These are phyloP conservation scores for Aquilaria sinensis DNA, from an alignment of 345 rosid species.

Conservation along the genomic window DNA sequence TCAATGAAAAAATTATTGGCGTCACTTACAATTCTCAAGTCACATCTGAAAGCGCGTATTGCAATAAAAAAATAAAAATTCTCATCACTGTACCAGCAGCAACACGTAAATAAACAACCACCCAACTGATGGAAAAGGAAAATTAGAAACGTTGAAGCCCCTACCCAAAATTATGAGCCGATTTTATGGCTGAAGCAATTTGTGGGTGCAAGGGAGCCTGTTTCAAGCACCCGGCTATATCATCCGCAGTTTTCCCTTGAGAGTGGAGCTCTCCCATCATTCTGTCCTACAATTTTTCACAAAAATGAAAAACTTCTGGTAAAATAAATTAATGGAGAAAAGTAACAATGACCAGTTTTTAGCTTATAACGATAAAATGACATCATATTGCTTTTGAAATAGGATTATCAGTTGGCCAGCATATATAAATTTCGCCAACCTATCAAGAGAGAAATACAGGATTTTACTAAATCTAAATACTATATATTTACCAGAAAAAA, in stretches of 20 bases:
- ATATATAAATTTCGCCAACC: too few relatives aligned
- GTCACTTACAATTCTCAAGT: conserved; percentile 73
- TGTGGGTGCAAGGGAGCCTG: conserved; percentile 42
- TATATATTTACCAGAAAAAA: too few relatives aligned
- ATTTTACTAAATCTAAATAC: too few relatives aligned
- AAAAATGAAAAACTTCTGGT: too few relatives aligned
- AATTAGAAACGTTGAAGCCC: background rate
- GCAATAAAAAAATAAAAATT: background rate
- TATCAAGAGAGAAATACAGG: too few relatives aligned
- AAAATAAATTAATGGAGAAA: too few relatives aligned
- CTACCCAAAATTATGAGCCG: conserved; percentile 56
- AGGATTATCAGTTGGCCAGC: too few relatives aligned
- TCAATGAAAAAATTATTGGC: conserved; percentile 77
- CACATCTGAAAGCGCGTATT: conserved; percentile 43
- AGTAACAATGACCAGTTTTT: too few relatives aligned
- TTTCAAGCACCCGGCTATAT: conserved; percentile 54
- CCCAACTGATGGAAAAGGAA: background rate
- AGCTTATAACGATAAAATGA: too few relatives aligned
- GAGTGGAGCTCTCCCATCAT: conserved; percentile 80
- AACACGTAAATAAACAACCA: background rate
- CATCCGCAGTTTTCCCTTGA: conserved; percentile 51
- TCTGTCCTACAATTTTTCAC: conserved; percentile 47
- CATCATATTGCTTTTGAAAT: too few relatives aligned
- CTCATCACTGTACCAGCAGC: conserved; percentile 9
- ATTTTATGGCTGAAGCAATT: conserved; percentile 41